Conservation (phyloP, 1,284 basidiomycete species). For the Phlebopus sp. region DNA sequence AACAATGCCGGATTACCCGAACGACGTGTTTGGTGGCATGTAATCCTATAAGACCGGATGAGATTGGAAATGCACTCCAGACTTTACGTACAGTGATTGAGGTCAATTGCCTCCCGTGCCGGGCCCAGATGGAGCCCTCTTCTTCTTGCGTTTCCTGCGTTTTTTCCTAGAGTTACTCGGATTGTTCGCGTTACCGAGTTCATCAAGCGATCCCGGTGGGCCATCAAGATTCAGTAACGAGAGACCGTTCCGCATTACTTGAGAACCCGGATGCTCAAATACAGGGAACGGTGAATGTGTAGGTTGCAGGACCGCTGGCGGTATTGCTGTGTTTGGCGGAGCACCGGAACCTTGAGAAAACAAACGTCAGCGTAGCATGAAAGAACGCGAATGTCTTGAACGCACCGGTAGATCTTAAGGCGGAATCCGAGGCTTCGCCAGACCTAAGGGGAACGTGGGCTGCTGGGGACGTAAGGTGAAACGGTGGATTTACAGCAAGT, state of each 20-base stretch:
- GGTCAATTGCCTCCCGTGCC: slow-evolving; percentile 13
- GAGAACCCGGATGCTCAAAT: slow-evolving; percentile 4
- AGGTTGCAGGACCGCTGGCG: slow-evolving; percentile 8
- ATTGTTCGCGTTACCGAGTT: slow-evolving; percentile 31
- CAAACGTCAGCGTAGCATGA: slow-evolving; percentile 12
- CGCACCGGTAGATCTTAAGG: slow-evolving; percentile 19
- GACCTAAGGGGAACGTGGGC: slow-evolving; percentile 1
- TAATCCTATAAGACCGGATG: slow-evolving; percentile 2
- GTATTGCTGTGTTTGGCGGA: slow-evolving; percentile 5
- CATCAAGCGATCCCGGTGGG: slow-evolving; percentile 36
- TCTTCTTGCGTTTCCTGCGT: slow-evolving; percentile 54
- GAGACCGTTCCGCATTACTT: slow-evolving; percentile 18
- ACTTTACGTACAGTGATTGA: slow-evolving; percentile 20
- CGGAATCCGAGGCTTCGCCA: slow-evolving; percentile 2
- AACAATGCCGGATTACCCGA: not conserved
- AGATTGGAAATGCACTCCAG: not conserved
- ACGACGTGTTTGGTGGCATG: slow-evolving; percentile 4
- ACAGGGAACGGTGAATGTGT: not conserved
- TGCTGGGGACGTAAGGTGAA: slow-evolving; percentile 6
- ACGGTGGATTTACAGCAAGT: slow-evolving; percentile 3
- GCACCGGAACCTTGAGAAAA: slow-evolving; percentile 14
- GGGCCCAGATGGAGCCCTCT: slow-evolving; percentile 36
- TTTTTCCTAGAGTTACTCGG: slow-evolving; percentile 41
- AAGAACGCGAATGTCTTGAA: slow-evolving; percentile 5
- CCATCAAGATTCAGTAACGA: slow-evolving; percentile 58